phyloP scores from a whole-genome alignment of 257 asterid genomes.

The Gynochthodes officinalis region DNA sequence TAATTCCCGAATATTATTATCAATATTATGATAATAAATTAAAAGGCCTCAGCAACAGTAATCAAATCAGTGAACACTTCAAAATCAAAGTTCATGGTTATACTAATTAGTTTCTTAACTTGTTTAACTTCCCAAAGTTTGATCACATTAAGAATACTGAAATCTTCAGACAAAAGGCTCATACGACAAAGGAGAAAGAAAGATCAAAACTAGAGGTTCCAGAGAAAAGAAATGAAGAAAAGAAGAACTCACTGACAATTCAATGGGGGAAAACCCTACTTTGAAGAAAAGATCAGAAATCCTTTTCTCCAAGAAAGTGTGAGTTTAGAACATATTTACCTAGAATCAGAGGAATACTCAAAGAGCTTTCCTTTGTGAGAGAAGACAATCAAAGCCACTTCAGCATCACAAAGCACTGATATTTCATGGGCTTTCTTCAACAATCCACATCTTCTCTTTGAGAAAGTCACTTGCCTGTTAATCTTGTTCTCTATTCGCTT shows the following conservation, averaged over 20 bases:
- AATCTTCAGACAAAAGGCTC: too few species aligned
- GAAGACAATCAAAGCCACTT: constrained; percentile 70
- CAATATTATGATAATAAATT: too few species aligned
- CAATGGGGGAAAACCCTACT: neutral
- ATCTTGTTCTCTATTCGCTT: constrained; percentile 83
- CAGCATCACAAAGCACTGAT: constrained; percentile 83
- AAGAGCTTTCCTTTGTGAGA: constrained; percentile 77
- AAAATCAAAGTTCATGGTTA: too few species aligned
- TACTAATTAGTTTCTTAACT: too few species aligned
- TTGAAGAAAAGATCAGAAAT: too few species aligned
- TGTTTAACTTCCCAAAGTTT: too few species aligned
- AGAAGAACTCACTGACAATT: neutral
- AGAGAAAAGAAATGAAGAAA: neutral
- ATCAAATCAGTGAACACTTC: too few species aligned
- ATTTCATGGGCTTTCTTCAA: constrained; percentile 83
- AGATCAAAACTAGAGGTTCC: neutral
- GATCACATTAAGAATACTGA: too few species aligned
- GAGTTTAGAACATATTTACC: constrained; percentile 25
- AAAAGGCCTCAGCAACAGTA: too few species aligned
- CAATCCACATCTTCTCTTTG: constrained; percentile 74
- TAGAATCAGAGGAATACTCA: constrained; percentile 71
- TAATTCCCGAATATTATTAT: too few species aligned
- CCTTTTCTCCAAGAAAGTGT: too few species aligned
- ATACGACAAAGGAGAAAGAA: too few species aligned
- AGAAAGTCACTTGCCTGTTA: constrained; percentile 78